Evolutionary conservation across 2,329 filamentous ascomycete species (phyloP).

Genomic region (Zymoseptoria ardabiliae): DNA sequence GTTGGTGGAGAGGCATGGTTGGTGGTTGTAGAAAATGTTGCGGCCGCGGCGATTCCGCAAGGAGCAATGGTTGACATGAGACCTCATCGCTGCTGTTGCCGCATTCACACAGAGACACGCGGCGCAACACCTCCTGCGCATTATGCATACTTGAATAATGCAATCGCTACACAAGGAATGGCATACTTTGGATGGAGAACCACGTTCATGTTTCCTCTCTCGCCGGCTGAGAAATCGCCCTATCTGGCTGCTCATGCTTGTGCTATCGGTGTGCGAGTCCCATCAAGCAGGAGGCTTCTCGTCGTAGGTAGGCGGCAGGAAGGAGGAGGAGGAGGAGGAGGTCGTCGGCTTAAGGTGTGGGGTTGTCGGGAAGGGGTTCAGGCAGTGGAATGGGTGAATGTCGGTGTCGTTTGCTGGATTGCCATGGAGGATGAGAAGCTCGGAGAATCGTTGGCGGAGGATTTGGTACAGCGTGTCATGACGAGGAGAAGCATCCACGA

Average conservation of each 20-base stretch:
- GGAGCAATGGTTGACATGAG: background rate
- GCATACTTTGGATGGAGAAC: slow-evolving; percentile 17
- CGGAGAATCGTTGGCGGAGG: background rate
- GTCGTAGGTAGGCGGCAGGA: background rate
- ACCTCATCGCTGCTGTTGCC: background rate
- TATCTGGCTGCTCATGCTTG: slow-evolving; percentile 40
- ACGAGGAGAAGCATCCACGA: background rate
- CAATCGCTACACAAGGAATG: slow-evolving; percentile 2
- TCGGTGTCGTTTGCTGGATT: background rate
- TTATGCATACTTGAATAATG: background rate
- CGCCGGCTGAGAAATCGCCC: slow-evolving; percentile 64
- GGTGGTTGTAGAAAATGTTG: background rate
- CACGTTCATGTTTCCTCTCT: slow-evolving; percentile 44
- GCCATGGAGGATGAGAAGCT: background rate
- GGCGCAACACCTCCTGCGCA: background rate
- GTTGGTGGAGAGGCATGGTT: background rate
- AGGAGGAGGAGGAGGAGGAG: background rate
- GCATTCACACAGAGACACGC: background rate
- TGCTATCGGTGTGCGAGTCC: background rate
- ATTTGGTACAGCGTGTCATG: background rate
- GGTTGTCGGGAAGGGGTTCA: background rate
- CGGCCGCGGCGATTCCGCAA: background rate
- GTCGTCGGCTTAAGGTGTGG: background rate
- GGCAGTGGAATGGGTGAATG: background rate
- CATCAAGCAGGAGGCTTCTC: background rate